Evolutionary conservation across 768 basidiomycete species (phyloP).

Genomic region (Epithele typhae): DNA sequence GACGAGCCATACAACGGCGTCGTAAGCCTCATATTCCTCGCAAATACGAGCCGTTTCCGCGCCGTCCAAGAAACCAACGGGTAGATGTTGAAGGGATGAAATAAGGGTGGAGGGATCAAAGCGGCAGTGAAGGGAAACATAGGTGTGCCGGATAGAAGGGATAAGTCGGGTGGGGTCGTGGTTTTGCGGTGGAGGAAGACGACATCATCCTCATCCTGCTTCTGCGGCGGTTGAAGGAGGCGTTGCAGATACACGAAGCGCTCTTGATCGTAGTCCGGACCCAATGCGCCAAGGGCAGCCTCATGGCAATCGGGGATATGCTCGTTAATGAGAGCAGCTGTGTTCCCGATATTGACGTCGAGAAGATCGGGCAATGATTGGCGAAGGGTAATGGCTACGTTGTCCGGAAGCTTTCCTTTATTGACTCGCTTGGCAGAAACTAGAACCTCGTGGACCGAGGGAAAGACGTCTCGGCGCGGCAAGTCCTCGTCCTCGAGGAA

Average conservation of each 20-base stretch:
- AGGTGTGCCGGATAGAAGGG: conserved; percentile 52
- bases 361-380: conserved; percentile 65
- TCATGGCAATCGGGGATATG: conserved; percentile 65
- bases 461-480: conserved; percentile 55
- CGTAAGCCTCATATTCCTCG: conserved; percentile 59
- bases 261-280: conserved; percentile 39
- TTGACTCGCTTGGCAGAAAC: conserved; percentile 39
- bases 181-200: conserved; percentile 17
- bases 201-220: conserved; percentile 38
- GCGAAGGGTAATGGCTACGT: conserved; percentile 50
- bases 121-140: conserved; percentile 70
- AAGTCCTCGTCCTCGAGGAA: conserved; percentile 73
- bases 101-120: conserved; percentile 65
- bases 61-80: conserved; percentile 52
- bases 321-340: conserved; percentile 70
- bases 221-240: conserved; percentile 50
- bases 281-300: conserved; percentile 51
- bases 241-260: conserved; percentile 76
- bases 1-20: conserved; percentile 80
- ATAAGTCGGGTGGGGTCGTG: conserved; percentile 41
- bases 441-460: conserved; percentile 62
- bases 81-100: conserved; percentile 51
- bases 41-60: conserved; percentile 54
- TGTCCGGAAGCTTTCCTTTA: conserved; percentile 48
- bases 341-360: conserved; percentile 51